Conservation (phyloP, 2,329 filamentous ascomycete species). For the Pseudogymnoascus sp. region DNA sequence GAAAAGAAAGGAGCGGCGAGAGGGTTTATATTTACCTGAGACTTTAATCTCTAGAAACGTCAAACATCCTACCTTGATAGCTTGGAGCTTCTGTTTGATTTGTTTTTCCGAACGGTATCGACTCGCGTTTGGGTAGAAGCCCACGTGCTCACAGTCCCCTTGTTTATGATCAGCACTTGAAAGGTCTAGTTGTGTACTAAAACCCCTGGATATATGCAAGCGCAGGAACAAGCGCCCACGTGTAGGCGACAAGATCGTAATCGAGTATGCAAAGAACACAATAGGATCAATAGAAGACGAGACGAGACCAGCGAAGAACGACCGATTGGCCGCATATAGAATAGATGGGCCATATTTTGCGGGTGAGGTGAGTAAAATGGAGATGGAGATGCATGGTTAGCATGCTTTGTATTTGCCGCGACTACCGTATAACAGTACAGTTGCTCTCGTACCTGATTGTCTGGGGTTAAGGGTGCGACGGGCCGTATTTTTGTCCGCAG, state of each 20-base stretch:
- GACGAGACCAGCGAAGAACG: neutral
- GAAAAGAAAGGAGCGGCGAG: neutral
- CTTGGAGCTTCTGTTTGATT: neutral
- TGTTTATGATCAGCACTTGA: neutral
- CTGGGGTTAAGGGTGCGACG: neutral
- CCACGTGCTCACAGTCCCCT: neutral
- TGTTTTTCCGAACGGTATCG: neutral
- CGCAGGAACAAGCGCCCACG: neutral
- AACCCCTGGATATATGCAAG: neutral
- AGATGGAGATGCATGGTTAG: neutral
- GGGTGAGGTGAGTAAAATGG: neutral
- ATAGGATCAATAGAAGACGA: neutral
- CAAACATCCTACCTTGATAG: neutral
- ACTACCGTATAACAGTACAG: neutral
- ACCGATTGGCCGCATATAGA: neutral
- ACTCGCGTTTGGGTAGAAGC: neutral
- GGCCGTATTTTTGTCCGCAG: neutral
- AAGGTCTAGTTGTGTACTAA: neutral
- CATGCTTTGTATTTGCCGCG: neutral
- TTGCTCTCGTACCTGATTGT: neutral
- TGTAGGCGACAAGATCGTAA: neutral
- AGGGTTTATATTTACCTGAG: neutral
- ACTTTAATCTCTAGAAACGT: neutral
- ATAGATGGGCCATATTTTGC: neutral
- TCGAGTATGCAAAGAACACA: neutral